A percentile compares a stretch with the other conserved stretches of the same genome.
Evolutionary conservation across 2,329 filamentous ascomycete species (phyloP).

Genomic region (Ophiostoma quercus): DNA sequence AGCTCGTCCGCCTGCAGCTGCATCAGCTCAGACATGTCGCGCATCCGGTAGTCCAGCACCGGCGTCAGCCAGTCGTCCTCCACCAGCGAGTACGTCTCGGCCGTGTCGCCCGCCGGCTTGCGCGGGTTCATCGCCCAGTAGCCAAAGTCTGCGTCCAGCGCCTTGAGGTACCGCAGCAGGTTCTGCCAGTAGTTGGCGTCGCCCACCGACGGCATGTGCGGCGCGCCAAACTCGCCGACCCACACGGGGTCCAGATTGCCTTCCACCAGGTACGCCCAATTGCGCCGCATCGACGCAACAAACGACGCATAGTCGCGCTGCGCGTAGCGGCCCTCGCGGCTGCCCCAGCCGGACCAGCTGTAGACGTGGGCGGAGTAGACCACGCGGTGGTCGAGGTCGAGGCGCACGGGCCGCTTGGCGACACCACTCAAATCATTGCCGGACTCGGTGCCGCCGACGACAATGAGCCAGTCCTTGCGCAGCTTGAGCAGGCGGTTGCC

Average conservation of each 20-base stretch:
- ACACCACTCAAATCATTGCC: conserved; percentile 60
- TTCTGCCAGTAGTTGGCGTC: conserved; percentile 63
- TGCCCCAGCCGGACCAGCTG: conserved; percentile 65
- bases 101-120: conserved; percentile 53
- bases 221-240: conserved; percentile 63
- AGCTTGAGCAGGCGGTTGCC: conserved; percentile 56
- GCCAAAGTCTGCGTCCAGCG: conserved; percentile 58
- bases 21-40: conserved; percentile 51
- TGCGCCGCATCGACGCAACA: conserved; percentile 54
- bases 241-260: conserved; percentile 56
- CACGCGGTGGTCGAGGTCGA: conserved; percentile 51
- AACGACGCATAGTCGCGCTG: conserved; percentile 60
- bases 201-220: conserved; percentile 47
- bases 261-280: conserved; percentile 62
- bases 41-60: conserved; percentile 57
- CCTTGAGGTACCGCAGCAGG: conserved; percentile 53
- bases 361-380: conserved; percentile 68
- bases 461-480: conserved; percentile 59
- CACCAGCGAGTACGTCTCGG: conserved; percentile 58
- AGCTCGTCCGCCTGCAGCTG: conserved; percentile 19
- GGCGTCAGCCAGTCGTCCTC: conserved; percentile 61
- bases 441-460: conserved; percentile 63
- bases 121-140: conserved; percentile 67
- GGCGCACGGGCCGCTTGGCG: conserved; percentile 49
- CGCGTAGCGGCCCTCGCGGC: conserved; percentile 53